Base-by-base conservation (phyloP, 805 yeast genomes). In the Tetrapisispora pingtungensis region DNA sequence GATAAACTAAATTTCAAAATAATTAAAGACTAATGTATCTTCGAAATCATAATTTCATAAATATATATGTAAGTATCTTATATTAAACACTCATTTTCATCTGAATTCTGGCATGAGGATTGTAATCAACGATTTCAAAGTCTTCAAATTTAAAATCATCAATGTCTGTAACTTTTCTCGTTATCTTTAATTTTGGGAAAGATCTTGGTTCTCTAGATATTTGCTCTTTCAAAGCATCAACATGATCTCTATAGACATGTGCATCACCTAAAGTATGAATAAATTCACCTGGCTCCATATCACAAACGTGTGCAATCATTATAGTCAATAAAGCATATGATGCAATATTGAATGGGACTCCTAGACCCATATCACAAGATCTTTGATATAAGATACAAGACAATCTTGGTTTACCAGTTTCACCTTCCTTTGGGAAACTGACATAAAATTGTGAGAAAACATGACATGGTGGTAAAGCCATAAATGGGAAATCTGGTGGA, bases 361-460 rank as follows among this genome's bases (percentile, higher is more conserved):
- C 99, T n/a, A 93, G 74, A 0, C 99, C 99, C 96, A 93, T 89
- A 60, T 93, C 99, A 65, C 97, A 90, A n/a, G 96, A 84, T 57
- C 99, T 77, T 68, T 93, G 99, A 65, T 93, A 93, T 69, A 93
- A 70, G 46, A 83, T 75, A 62, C 98, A 93, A 12, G 93, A 84
- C 45, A 93, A 73, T 56, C 73, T 78, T 19, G 94, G 94, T 54
- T 66, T 77, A 20, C 61, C 65, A 22, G 59, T 59, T 30, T 57
- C 63, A 27, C 61, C 61, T 39, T 53, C 47, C 41, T 66, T 60
- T n/a, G 95, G 90, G 68, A 84, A 84, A 55, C 75, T 84, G 33
- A 93, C 98, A 61, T 84, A 93, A 59, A 93, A 93, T 65, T 93
- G 99, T 45, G 95, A 81, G 59, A 93, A 85, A 20, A 93, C 94